Percentiles rank a stretch among this genome's conserved stretches.
These are phyloP conservation scores for Xerocomus brunneocitrinus DNA, from an alignment of 768 basidiomycete species.

Conservation along the genomic window DNA sequence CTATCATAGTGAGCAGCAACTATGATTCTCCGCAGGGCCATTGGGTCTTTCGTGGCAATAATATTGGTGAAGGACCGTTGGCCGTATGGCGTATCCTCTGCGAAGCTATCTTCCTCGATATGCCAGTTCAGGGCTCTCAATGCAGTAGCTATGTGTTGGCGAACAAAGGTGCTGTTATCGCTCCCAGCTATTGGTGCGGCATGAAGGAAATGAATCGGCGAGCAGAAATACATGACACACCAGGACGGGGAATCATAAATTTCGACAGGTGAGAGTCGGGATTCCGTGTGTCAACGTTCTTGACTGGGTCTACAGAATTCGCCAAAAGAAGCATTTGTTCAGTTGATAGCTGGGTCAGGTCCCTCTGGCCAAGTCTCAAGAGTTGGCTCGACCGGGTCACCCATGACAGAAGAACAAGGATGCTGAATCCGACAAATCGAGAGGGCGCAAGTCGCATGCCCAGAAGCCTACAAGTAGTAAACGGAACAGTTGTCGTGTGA, in stretches of 20 bases:
- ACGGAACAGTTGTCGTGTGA: constrained; percentile 10
- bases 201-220: background rate
- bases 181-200: constrained; percentile 50
- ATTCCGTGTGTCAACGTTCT: constrained; percentile 61
- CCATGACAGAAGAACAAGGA: constrained; percentile 18
- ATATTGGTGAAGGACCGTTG: constrained; percentile 79
- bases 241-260: constrained; percentile 79
- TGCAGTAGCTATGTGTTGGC: constrained; percentile 72
- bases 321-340: constrained; percentile 49
- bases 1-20: constrained; percentile 94
- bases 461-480: background rate
- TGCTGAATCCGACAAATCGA: constrained; percentile 4
- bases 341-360: constrained; percentile 42
- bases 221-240: constrained; percentile 40
- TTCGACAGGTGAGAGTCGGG: constrained; percentile 72
- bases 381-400: constrained; percentile 25
- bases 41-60: constrained; percentile 92
- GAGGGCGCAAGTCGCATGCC: constrained; percentile 16
- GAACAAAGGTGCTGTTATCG: constrained; percentile 74
- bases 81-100: constrained; percentile 76
- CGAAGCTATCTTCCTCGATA: constrained; percentile 81
- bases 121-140: constrained; percentile 80
- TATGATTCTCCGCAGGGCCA: constrained; percentile 72
- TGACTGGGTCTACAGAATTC: constrained; percentile 56
- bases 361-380: constrained; percentile 34